Evolutionary conservation across 805 yeast species (phyloP).

Genomic region (Pichia exigua): DNA sequence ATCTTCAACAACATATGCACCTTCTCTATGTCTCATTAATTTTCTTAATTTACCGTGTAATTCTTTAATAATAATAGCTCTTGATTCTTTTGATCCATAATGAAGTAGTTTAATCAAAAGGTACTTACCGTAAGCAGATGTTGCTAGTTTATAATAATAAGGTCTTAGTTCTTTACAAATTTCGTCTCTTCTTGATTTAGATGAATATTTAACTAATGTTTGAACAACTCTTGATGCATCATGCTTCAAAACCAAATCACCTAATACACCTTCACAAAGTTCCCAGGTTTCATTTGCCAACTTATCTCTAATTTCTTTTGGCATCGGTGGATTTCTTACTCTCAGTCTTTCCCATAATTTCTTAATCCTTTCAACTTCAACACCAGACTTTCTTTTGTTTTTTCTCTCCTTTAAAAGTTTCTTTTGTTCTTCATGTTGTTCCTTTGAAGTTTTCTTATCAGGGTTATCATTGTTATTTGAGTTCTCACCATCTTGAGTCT

Average conservation of each 20-base stretch:
- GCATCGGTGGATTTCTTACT: conserved; percentile 74
- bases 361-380: conserved; percentile 77
- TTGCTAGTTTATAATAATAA: conserved; percentile 71
- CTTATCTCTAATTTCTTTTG: conserved; percentile 68
- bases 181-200: conserved; percentile 67
- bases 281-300: conserved; percentile 81
- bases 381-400: conserved; percentile 79
- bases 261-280: conserved; percentile 64
- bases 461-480: conserved; percentile 21
- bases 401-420: conserved; percentile 74
- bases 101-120: conserved; percentile 80
- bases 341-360: conserved; percentile 86
- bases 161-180: conserved; percentile 68
- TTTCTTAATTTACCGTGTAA: conserved; percentile 87
- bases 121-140: conserved; percentile 91
- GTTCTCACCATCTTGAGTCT: conserved; percentile 23
- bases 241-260: conserved; percentile 86
- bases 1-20: conserved; percentile 96
- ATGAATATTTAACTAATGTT: conserved; percentile 79
- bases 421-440: conserved; percentile 78
- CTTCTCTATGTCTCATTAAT: conserved; percentile 94
- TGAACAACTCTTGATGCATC: conserved; percentile 96
- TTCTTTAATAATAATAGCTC: conserved; percentile 70
- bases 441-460: conserved; percentile 44
- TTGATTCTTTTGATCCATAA: conserved; percentile 79